phyloP scores from a whole-genome alignment of 768 basidiomycete genomes.

The Dacryopinax spathularia region DNA sequence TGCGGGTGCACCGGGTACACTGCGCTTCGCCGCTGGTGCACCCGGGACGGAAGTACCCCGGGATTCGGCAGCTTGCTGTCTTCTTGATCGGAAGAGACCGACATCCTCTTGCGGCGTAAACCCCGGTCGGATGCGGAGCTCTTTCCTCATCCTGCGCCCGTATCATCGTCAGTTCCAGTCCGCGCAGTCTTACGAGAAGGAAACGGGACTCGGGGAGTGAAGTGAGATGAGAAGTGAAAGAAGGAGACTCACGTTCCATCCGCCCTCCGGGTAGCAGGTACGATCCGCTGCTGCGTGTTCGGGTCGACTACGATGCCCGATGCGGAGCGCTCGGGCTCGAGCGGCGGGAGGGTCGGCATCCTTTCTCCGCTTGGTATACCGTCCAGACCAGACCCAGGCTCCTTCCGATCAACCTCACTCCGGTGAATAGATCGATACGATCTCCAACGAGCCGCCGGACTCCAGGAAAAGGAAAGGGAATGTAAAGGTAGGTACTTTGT shows the following conservation, averaged over 20 bases:
- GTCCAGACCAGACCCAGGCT: too few species aligned
- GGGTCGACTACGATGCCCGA: constrained; percentile 80
- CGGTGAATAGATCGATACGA: too few species aligned
- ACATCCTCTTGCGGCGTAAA: constrained; percentile 93
- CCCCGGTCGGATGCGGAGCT: constrained; percentile 78
- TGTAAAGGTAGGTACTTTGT: too few species aligned
- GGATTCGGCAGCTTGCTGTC: constrained; percentile 58
- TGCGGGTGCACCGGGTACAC: constrained; percentile 3
- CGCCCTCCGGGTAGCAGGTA: constrained; percentile 64
- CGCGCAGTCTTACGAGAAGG: neutral
- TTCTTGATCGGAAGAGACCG: constrained; percentile 64
- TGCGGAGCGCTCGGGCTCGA: constrained; percentile 52
- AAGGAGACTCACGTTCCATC: constrained; percentile 65
- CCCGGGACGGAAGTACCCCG: constrained; percentile 50
- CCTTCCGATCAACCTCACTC: too few species aligned
- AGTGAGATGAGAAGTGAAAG: constrained; percentile 6
- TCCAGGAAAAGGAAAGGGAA: too few species aligned
- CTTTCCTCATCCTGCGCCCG: constrained; percentile 56
- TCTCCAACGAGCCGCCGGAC: too few species aligned
- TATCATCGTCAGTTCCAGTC: neutral
- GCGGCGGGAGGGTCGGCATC: constrained; percentile 48
- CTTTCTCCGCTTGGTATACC: neutral
- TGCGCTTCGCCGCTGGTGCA: constrained; percentile 3
- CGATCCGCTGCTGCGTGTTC: constrained; percentile 70
- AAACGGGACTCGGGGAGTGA: constrained; percentile 8